Evolutionary conservation across 495 filamentous ascomycete species (phyloP), one percentile per base, ranked within the genome.

Genomic region (Astrothelium macrocarpum): DNA sequence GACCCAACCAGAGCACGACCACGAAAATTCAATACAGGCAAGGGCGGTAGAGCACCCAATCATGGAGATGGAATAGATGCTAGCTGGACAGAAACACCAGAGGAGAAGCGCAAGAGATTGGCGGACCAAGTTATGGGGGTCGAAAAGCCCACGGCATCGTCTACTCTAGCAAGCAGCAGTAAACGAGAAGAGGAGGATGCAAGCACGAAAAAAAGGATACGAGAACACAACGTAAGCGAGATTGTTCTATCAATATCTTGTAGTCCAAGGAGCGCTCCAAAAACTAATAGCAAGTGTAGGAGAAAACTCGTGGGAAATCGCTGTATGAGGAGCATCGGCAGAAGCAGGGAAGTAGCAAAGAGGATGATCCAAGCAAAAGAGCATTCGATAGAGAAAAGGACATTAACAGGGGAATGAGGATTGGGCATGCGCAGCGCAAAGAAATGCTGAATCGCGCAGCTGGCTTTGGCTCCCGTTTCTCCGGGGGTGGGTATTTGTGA

Each of bases 331-430:
- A 86, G 66, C 84, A 87, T 64, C 78, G 83, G 67, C 67, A 72
- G 26, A 70, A 67, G 4, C 69, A 62, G 2, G 71, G 68, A 31
- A 74, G 75, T 26, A 78, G 81, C 28, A 82, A 89, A 61, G 90
- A 94, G 32, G 93, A 98, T 78, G 92, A 98, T 73, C 94, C 94
- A 26, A 95, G 89, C 70, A 84, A 84, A 73, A 79, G 94, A 65
- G 87, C 85, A 10, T 98, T 97, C 78, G 91, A 97, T 76, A 80
- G 83, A 53, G 91, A 98, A 76, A 98, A 97, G 79, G 94, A 98
- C 75, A 94, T 98, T 81, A 87, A 82, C 56, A 78, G 87, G 11
- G 86, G 87, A 12, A 83, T 85, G 2, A 85, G 83, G 71, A 82
- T 97, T 45, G 86, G 85, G n/a, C 75, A 85, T 68, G 76, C 82